Conservation (phyloP, 352 stramenopile genomes). For the Phytophthora hibernalis region DNA sequence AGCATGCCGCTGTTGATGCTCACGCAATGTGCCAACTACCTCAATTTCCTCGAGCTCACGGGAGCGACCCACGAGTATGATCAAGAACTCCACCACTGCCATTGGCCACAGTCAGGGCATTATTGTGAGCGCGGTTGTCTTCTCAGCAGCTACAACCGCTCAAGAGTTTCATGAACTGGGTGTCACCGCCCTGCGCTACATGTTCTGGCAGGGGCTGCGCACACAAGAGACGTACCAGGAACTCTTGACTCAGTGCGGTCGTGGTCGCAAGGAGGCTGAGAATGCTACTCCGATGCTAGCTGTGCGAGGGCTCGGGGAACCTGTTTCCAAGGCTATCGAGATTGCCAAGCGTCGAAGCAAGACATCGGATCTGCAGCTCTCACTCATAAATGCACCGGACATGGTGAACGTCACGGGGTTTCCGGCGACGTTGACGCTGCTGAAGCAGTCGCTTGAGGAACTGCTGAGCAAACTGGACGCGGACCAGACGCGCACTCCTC, state of each 20-base stretch:
- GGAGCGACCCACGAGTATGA: conserved; percentile 63
- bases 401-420: conserved; percentile 79
- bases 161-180: conserved; percentile 58
- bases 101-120: conserved; percentile 87
- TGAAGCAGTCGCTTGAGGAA: conserved; percentile 60
- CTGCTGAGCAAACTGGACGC: conserved; percentile 60
- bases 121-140: conserved; percentile 72
- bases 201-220: conserved; percentile 87
- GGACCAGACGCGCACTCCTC: conserved; percentile 77
- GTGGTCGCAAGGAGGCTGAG: conserved; percentile 35
- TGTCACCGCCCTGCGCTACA: conserved; percentile 68
- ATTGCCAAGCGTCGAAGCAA: conserved; percentile 52
- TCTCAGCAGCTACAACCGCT: conserved; percentile 60
- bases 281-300: conserved; percentile 77
- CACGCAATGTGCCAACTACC: conserved; percentile 81
- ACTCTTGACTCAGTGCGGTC: conserved; percentile 36
- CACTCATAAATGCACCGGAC: conserved; percentile 69
- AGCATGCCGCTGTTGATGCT: conserved; percentile 85
- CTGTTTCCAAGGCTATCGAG: conserved; percentile 67
- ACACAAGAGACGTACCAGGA: conserved; percentile 62
- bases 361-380: conserved; percentile 67
- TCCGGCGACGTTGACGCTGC: conserved; percentile 54
- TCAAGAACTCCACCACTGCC: conserved; percentile 49
- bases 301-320: conserved; percentile 60
- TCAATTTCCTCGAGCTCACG: conserved; percentile 65